Base-by-base conservation (phyloP, 208 protist species). In the Wallacemonas sp. region DNA sequence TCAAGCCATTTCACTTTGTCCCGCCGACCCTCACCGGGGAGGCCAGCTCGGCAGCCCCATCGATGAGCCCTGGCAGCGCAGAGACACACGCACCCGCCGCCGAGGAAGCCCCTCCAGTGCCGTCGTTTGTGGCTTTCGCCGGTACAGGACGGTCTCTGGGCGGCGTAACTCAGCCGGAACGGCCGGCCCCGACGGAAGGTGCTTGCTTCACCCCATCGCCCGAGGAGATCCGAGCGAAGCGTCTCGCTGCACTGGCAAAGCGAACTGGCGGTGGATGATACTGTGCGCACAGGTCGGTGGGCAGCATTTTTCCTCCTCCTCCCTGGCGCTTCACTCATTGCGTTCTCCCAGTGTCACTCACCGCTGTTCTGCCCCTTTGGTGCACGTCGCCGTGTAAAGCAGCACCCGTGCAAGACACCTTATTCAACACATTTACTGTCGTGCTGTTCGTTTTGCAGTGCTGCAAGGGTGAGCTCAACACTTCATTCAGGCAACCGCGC, bases 1-100 rank as follows among this genome's bases (percentile, higher is more conserved):
- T 89, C 64, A 71, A 76, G 33, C 74, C 82, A 17, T 73, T 87
- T 42, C 71, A 75, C 46, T 85, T 87, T 52, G 77, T 77, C 32
- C 80, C 85, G 12, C 83, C 89, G 29, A 79, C 77, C 26, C 72
- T 92, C 39, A 79, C 60, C 0, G 63, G 66, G 26, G 60, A n/a
- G 5, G 12, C 42, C 32, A 48, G 24, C 0, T 17, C 21, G 39
- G n/a, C 27, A 3, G 29, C 30, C 15, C 3, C 30, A 24, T 45
- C 26, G 22, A 38, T 3, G 9, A 39, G 8, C 37, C 42, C 37
- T 41, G 61, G 30, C 42, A 34, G 9, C 13, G 5, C 39, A 36
- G n/a, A 12, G 27, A 17, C 33, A 32, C 45, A 59, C 39, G 22
- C 29, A 42, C 24, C 44, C 26, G 8, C 36, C 44, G 10, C 42